Percentiles rank a stretch among this genome's conserved stretches.
These are phyloP conservation scores for Sungouiozyma ichnusensis DNA, from an alignment of 805 yeast genomes.

Conservation along the genomic window DNA sequence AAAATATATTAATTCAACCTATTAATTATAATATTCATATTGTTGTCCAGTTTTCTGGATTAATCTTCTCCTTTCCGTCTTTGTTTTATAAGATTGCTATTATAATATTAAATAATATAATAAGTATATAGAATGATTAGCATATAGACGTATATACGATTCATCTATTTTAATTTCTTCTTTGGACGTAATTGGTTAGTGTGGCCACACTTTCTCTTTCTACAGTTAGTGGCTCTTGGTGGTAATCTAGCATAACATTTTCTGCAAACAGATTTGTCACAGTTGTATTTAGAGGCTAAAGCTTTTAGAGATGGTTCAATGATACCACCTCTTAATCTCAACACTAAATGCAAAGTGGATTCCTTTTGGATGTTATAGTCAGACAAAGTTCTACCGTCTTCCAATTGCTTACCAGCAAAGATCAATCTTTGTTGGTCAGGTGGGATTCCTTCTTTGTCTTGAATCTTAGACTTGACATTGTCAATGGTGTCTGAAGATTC, in stretches of 20 bases:
- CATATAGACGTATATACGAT: constrained; percentile 1
- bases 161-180: constrained; percentile 80
- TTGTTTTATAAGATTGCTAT: too few species aligned
- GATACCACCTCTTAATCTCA: constrained; percentile 68
- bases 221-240: constrained; percentile 99
- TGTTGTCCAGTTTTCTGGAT: background rate
- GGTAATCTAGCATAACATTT: constrained; percentile 99
- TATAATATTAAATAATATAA: too few species aligned
- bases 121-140: background rate
- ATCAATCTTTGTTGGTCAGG: constrained; percentile 63
- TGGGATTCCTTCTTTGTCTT: constrained; percentile 63
- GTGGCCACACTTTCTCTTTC: constrained; percentile 99
- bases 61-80: too few species aligned
- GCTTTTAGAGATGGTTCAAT: constrained; percentile 98
- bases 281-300: constrained; percentile 96
- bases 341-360: constrained; percentile 58
- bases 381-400: constrained; percentile 61
- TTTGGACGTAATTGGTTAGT: constrained; percentile 98
- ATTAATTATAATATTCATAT: too few species aligned
- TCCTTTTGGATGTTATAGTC: constrained; percentile 67
- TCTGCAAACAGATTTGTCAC: constrained; percentile 96
- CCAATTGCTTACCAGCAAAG: constrained; percentile 63
- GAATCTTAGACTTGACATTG: constrained; percentile 87
- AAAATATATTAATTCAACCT: background rate
- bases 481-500: constrained; percentile 96